A percentile compares a stretch with the other conserved stretches of the same genome.
phyloP scores from a whole-genome alignment of 139 green algal species.

The Deuterostichococcus epilithicus region DNA sequence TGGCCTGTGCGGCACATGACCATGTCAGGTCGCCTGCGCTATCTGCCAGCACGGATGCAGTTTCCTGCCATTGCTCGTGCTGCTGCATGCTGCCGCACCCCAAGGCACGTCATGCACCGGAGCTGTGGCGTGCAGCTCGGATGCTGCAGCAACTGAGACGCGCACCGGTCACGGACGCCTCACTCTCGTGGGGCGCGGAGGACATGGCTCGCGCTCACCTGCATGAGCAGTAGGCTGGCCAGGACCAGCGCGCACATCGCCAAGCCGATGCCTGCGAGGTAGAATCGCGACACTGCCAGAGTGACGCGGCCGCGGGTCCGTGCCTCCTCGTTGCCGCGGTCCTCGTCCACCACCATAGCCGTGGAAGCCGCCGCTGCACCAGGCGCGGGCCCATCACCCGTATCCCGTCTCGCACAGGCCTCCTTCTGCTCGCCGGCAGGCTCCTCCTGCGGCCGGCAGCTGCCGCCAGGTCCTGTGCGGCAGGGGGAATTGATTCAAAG shows the following conservation, averaged over 20 bases:
- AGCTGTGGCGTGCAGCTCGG: too few relatives aligned
- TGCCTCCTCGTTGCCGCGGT: neutral
- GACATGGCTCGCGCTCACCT: conserved; percentile 36
- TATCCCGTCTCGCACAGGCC: neutral
- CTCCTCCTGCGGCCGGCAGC: too few relatives aligned
- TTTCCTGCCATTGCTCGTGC: too few relatives aligned
- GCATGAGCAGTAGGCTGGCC: conserved; percentile 64
- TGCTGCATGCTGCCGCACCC: too few relatives aligned
- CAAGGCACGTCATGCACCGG: too few relatives aligned
- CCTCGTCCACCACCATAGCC: neutral
- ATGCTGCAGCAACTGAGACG: too few relatives aligned
- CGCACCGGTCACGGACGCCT: too few relatives aligned
- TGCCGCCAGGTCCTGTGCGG: too few relatives aligned
- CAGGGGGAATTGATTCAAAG: too few relatives aligned
- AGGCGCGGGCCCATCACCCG: neutral
- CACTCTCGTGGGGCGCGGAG: too few relatives aligned
- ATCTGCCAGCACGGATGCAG: neutral
- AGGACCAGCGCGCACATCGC: conserved; percentile 39
- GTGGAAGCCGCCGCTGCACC: neutral
- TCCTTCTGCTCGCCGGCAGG: neutral
- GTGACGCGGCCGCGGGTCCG: conserved; percentile 2
- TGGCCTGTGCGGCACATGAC: conserved; percentile 37
- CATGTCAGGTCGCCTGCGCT: neutral
- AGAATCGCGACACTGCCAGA: conserved; percentile 46
- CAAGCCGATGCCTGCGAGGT: conserved; percentile 41